These are phyloP conservation scores for Sporothrix brunneoviolacea DNA, from an alignment of 2,329 filamentous ascomycete species.

Conservation along the genomic window DNA sequence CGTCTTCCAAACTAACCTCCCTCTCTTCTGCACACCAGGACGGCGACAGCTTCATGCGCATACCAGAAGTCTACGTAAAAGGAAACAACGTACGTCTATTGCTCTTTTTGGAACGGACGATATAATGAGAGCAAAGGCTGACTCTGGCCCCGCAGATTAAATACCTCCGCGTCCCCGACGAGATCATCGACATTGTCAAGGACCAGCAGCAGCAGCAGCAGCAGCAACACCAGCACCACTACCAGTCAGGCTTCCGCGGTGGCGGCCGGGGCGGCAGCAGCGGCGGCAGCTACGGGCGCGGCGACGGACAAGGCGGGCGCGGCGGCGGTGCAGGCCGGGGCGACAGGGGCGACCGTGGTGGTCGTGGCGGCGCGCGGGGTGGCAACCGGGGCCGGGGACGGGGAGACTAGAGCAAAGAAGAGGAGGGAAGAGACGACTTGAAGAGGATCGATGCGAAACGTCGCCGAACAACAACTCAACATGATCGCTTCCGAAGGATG, in stretches of 20 bases:
- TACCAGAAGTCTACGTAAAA: constrained; percentile 92
- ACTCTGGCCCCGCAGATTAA: constrained; percentile 64
- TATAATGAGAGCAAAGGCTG: not conserved
- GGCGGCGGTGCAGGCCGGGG: constrained; percentile 35
- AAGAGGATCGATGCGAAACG: not conserved
- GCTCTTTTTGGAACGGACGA: no score
- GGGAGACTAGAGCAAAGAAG: constrained; percentile 10
- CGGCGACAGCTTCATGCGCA: constrained; percentile 84
- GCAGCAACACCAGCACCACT: constrained; percentile 33
- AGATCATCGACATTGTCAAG: constrained; percentile 90
- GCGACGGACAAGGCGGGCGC: constrained; percentile 43
- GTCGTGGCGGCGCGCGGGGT: constrained; percentile 43
- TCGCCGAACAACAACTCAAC: no score
- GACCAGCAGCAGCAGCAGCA: constrained; percentile 78
- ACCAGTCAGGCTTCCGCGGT: constrained; percentile 43
- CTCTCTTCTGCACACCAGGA: constrained; percentile 47
- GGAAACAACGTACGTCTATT: constrained; percentile 90
- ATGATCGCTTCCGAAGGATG: not conserved
- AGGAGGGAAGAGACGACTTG: no score
- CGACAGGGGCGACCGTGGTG: constrained; percentile 48
- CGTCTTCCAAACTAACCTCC: not conserved
- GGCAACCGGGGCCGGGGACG: constrained; percentile 34
- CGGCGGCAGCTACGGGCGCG: constrained; percentile 50
- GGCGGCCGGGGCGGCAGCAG: constrained; percentile 55
- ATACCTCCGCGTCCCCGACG: constrained; percentile 91